phyloP scores from a whole-genome alignment of 2,329 filamentous ascomycete species.

The Paecilomyces sp. region DNA sequence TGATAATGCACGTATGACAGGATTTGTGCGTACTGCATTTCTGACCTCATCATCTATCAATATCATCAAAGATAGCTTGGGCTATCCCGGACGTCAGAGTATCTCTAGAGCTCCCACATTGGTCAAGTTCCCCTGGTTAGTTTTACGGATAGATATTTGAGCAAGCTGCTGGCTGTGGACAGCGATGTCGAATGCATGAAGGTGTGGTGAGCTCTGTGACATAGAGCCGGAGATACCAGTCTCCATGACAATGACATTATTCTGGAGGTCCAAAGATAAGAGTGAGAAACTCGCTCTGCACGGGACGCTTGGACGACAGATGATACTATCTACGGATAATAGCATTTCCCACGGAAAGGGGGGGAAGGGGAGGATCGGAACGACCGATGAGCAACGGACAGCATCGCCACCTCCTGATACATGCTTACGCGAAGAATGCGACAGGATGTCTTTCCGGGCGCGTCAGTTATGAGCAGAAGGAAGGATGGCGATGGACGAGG shows the following conservation, averaged over 20 bases:
- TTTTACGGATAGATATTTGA: too few species aligned
- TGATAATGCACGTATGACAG: not conserved
- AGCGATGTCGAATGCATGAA: not conserved
- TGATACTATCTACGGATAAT: not conserved
- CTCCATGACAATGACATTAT: not conserved
- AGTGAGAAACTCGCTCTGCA: not conserved
- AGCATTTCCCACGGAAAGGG: not conserved
- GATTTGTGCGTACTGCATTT: not conserved
- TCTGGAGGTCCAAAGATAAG: not conserved
- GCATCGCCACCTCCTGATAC: slow-evolving; percentile 8
- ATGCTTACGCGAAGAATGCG: not conserved
- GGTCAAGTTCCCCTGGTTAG: too few species aligned
- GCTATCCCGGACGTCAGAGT: too few species aligned
- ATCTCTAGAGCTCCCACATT: too few species aligned
- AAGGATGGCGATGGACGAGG: not conserved
- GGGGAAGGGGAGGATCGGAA: not conserved
- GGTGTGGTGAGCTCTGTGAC: not conserved
- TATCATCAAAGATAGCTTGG: too few species aligned
- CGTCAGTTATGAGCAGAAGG: slow-evolving; percentile 7
- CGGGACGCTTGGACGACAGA: not conserved
- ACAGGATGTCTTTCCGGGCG: not conserved
- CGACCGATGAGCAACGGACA: not conserved
- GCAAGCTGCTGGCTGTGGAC: too few species aligned
- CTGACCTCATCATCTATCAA: not conserved
- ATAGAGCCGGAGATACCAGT: not conserved